These are phyloP conservation scores for Hibiscus syriacus DNA, from an alignment of 345 rosid species.

Conservation along the genomic window DNA sequence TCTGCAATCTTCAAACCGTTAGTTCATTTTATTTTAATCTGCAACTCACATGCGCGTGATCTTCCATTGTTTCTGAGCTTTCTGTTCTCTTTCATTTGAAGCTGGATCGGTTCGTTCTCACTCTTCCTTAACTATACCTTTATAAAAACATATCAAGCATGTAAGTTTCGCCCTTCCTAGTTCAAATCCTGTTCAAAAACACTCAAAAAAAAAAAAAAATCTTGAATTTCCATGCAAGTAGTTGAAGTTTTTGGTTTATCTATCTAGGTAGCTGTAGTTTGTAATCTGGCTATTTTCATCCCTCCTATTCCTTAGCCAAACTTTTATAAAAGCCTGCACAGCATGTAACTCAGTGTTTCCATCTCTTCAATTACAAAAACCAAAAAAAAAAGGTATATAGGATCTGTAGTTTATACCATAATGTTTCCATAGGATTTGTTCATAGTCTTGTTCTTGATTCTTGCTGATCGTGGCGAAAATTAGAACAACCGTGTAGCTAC, in stretches of 20 bases:
- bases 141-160: slow-evolving; percentile 24
- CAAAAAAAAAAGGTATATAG: slow-evolving; percentile 5
- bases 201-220: slow-evolving; percentile 17
- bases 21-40: neutral
- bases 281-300: slow-evolving; percentile 28
- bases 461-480: slow-evolving; percentile 38
- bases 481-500: slow-evolving; percentile 32
- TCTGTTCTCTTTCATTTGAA: neutral
- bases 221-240: slow-evolving; percentile 3
- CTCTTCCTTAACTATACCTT: slow-evolving; percentile 14
- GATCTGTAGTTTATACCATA: neutral
- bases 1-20: neutral
- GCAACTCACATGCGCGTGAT: neutral
- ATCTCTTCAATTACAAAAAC: neutral
- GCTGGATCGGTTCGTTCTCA: slow-evolving; percentile 18
- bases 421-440: neutral
- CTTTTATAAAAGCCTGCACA: slow-evolving; percentile 45
- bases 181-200: neutral
- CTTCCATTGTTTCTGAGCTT: neutral
- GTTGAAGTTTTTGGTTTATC: neutral
- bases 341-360: slow-evolving; percentile 32
- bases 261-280: neutral
- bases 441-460: neutral
- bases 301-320: slow-evolving; percentile 35
- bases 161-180: slow-evolving; percentile 7